Conservation (phyloP, 306 rosid species). For the Pachyrhizus erosus region DNA sequence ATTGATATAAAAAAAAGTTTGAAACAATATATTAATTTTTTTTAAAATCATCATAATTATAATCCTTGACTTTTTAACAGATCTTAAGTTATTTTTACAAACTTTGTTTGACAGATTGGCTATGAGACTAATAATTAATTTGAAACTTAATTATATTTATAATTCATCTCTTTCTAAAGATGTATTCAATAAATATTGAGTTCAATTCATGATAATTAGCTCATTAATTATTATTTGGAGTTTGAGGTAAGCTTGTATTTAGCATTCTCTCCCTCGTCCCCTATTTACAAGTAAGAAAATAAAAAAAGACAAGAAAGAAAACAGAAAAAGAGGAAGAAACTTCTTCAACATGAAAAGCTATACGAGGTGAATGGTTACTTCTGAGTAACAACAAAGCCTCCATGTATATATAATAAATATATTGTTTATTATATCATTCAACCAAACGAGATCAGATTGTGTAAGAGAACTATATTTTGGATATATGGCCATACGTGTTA, state of each 20-base stretch:
- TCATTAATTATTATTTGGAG: neutral
- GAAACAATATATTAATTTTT: no score
- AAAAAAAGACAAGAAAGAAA: neutral
- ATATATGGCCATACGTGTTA: neutral
- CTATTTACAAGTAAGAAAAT: neutral
- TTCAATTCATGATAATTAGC: neutral
- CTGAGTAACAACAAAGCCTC: neutral
- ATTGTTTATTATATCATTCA: neutral
- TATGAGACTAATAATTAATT: no score
- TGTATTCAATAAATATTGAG: no score
- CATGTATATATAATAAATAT: no score
- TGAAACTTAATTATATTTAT: no score
- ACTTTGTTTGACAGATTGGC: no score
- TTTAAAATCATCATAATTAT: no score
- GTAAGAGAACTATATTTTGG: neutral
- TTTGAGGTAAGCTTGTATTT: neutral
- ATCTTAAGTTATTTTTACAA: no score
- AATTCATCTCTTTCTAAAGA: no score
- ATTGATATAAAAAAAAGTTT: no score
- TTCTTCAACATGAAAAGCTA: neutral
- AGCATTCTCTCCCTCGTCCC: neutral
- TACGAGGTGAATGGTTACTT: neutral
- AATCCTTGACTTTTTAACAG: no score
- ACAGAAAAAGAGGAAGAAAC: neutral
- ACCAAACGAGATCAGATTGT: neutral